phyloP scores from a whole-genome alignment of 1,284 basidiomycete genomes.

The Vanrija sp. region DNA sequence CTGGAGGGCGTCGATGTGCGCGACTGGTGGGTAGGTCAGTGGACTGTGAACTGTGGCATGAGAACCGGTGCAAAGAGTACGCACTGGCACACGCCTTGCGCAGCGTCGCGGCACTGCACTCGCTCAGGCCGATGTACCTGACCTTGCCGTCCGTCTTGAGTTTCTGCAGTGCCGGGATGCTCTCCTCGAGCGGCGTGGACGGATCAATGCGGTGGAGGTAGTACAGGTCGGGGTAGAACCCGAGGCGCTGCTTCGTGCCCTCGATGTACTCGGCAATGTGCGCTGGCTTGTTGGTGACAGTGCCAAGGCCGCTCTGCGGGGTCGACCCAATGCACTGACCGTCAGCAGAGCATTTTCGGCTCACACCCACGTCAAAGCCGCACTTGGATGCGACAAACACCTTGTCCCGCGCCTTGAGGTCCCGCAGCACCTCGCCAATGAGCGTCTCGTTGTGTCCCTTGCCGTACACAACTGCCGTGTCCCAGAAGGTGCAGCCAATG shows the following conservation, averaged over 20 bases:
- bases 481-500: constrained; percentile 44
- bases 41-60: constrained; percentile 11
- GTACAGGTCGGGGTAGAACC: constrained; percentile 47
- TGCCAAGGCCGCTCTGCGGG: neutral
- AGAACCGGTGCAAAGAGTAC: no score
- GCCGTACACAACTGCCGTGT: constrained; percentile 38
- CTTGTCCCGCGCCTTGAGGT: constrained; percentile 37
- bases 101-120: constrained; percentile 58
- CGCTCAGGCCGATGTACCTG: constrained; percentile 53
- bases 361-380: constrained; percentile 31
- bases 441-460: constrained; percentile 47
- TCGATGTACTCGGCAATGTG: constrained; percentile 44
- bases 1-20: constrained; percentile 49
- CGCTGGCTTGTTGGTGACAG: constrained; percentile 27
- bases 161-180: constrained; percentile 40
- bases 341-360: neutral
- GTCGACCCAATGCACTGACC: constrained; percentile 6
- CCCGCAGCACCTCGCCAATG: constrained; percentile 42
- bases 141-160: constrained; percentile 47
- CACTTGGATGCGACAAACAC: constrained; percentile 50
- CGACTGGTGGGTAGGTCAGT: constrained; percentile 22
- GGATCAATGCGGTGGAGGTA: constrained; percentile 49
- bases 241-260: constrained; percentile 39
- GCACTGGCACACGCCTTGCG: constrained; percentile 56
- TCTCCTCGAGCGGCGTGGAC: constrained; percentile 37